Evolutionary conservation across 1,284 basidiomycete genomes (phyloP).

Genomic region (Chalciporus sp.): DNA sequence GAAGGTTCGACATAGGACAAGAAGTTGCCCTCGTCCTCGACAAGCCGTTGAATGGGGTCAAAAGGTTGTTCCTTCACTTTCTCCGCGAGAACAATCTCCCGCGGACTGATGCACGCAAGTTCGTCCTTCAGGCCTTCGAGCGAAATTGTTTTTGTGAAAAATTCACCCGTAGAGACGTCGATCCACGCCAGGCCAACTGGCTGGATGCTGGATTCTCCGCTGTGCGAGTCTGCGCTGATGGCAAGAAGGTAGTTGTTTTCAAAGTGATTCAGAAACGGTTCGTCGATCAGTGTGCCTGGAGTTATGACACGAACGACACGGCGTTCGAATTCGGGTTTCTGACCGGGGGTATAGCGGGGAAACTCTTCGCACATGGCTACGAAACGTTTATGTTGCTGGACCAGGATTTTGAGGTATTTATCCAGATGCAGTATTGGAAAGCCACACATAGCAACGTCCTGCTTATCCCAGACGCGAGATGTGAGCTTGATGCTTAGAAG

Average conservation of each 20-base stretch:
- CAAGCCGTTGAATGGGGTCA: slow-evolving; percentile 48
- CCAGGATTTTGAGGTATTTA: slow-evolving; percentile 84
- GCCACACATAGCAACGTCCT: slow-evolving; percentile 80
- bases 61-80: slow-evolving; percentile 39
- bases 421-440: slow-evolving; percentile 87
- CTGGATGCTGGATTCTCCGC: slow-evolving; percentile 8
- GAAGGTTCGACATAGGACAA: slow-evolving; percentile 46
- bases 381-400: slow-evolving; percentile 79
- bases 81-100: slow-evolving; percentile 76
- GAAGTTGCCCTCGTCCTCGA: slow-evolving; percentile 55
- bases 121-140: slow-evolving; percentile 74
- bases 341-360: slow-evolving; percentile 47
- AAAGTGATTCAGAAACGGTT: slow-evolving; percentile 80
- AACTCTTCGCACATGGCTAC: slow-evolving; percentile 95
- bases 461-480: slow-evolving; percentile 68
- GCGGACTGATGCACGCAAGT: slow-evolving; percentile 79
- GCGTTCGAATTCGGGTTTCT: slow-evolving; percentile 65
- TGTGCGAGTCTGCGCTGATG: slow-evolving; percentile 42
- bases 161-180: slow-evolving; percentile 94
- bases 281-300: slow-evolving; percentile 91
- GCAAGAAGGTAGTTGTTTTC: slow-evolving; percentile 90
- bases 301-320: slow-evolving; percentile 86
- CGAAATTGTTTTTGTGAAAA: slow-evolving; percentile 72
- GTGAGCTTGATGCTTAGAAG: slow-evolving; percentile 84
- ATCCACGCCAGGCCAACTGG: slow-evolving; percentile 80